These are phyloP conservation scores for Phyllosticta ampelicida DNA, from an alignment of 2,329 filamentous ascomycete species.

Conservation along the genomic window DNA sequence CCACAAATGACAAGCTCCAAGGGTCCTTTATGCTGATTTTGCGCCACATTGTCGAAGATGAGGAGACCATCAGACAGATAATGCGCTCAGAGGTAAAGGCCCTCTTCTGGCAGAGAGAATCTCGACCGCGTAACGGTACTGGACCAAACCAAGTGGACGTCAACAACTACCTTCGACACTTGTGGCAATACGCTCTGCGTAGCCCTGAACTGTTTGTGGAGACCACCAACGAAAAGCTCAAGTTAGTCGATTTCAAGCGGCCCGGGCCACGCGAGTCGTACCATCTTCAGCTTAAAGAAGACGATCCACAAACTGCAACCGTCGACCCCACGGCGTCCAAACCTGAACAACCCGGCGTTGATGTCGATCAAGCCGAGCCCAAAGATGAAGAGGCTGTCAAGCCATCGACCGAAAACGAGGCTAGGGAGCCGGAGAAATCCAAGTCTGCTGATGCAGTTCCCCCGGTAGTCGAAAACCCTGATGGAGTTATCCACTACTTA, in stretches of 20 bases:
- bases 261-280: conserved; percentile 33
- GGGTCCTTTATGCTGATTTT: conserved; percentile 73
- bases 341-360: conserved; percentile 25
- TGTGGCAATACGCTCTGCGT: conserved; percentile 71
- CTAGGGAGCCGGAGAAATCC: conserved; percentile 49
- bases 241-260: conserved; percentile 53
- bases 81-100: conserved; percentile 81
- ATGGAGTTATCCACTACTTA: conserved; percentile 90
- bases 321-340: not conserved
- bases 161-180: conserved; percentile 59
- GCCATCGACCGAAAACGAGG: conserved; percentile 30
- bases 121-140: conserved; percentile 19
- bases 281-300: conserved; percentile 41
- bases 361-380: not conserved
- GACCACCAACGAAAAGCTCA: conserved; percentile 73
- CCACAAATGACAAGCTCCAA: conserved; percentile 64
- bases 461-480: conserved; percentile 80
- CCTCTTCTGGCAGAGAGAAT: conserved; percentile 52
- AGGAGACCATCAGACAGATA: conserved; percentile 78
- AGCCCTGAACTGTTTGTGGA: conserved; percentile 79
- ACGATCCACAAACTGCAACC: conserved; percentile 21
- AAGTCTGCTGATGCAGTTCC: conserved; percentile 65
- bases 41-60: conserved; percentile 89
- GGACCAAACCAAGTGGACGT: conserved; percentile 46
- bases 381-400: conserved; percentile 13